Evolutionary conservation across 2,329 filamentous ascomycete genomes (phyloP).

Genomic region (Rosellinia necatrix): DNA sequence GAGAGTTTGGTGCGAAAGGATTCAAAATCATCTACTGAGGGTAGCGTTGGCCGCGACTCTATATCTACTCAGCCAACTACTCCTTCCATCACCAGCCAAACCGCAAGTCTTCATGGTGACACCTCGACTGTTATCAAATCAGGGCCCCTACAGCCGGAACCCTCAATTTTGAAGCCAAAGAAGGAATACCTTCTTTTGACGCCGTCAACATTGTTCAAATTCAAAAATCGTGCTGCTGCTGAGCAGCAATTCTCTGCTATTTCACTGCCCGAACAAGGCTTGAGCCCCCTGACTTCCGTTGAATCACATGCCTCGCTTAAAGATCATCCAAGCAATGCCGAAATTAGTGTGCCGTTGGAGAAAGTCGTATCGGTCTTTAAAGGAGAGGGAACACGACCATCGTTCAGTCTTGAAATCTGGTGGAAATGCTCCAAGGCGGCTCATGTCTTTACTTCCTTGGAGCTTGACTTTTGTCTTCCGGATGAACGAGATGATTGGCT

Average conservation of each 20-base stretch:
- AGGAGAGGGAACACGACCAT: conserved; percentile 54
- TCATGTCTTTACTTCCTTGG: conserved; percentile 52
- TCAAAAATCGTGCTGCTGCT: conserved; percentile 54
- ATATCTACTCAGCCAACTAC: conserved; percentile 40
- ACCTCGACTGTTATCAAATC: conserved; percentile 44
- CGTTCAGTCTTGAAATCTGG: conserved; percentile 61
- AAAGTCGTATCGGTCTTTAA: conserved; percentile 58
- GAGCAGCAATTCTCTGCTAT: conserved; percentile 53
- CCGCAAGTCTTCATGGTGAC: conserved; percentile 39
- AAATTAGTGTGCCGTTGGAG: conserved; percentile 53
- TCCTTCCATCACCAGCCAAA: conserved; percentile 37
- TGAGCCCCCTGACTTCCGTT: conserved; percentile 43
- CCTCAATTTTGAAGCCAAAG: conserved; percentile 54
- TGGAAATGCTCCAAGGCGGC: conserved; percentile 51
- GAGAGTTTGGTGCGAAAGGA: conserved; percentile 37
- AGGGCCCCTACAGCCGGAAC: conserved; percentile 55
- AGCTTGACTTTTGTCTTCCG: conserved; percentile 55
- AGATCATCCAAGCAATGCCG: conserved; percentile 31
- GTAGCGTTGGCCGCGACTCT: conserved; percentile 34
- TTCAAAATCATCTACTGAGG: conserved; percentile 40
- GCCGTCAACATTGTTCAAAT: conserved; percentile 55
- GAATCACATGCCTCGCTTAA: conserved; percentile 38
- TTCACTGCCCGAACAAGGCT: conserved; percentile 36
- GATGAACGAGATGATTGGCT: conserved; percentile 57
- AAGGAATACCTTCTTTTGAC: conserved; percentile 59